Percentiles rank a stretch among this genome's conserved stretches.
phyloP scores from a whole-genome alignment of 129 eudicot genomes.

The Saposhnikovia divaricata region DNA sequence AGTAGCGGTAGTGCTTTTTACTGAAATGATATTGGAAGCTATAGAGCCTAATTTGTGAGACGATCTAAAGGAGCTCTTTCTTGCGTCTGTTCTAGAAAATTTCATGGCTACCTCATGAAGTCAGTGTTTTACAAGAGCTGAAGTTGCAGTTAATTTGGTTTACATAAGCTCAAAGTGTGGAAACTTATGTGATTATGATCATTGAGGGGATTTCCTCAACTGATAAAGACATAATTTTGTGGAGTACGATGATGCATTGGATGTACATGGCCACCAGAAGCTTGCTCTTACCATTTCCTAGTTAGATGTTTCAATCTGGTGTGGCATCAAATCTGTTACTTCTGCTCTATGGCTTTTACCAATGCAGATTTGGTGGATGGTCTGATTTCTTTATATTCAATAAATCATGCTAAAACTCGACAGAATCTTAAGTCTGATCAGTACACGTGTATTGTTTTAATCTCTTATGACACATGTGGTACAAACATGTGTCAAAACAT shows the following conservation, averaged over 20 bases:
- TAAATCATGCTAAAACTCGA: constrained; percentile 27
- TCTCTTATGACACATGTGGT: too few species aligned
- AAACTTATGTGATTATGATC: constrained; percentile 30
- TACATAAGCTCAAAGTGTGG: constrained; percentile 74
- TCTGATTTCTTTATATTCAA: constrained; percentile 11
- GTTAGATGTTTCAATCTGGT: constrained; percentile 53
- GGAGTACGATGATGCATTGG: constrained; percentile 75
- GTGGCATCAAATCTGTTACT: constrained; percentile 71
- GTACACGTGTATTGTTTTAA: constrained; percentile 66
- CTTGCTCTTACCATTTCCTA: constrained; percentile 46
- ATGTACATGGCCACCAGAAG: constrained; percentile 51
- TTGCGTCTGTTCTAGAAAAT: constrained; percentile 55
- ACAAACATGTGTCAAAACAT: not conserved
- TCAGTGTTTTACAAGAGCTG: constrained; percentile 51
- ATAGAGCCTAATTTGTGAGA: constrained; percentile 39
- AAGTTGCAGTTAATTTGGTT: constrained; percentile 47
- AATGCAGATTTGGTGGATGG: constrained; percentile 78
- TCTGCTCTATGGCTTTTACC: constrained; percentile 74
- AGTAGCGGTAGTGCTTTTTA: constrained; percentile 46
- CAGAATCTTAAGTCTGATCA: constrained; percentile 32
- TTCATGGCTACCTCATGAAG: constrained; percentile 44
- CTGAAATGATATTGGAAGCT: constrained; percentile 43
- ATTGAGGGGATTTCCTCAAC: constrained; percentile 37
- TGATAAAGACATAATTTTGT: constrained; percentile 46
- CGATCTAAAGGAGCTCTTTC: constrained; percentile 59